phyloP scores from a whole-genome alignment of 192 early-diverging fungal genomes.

The Dispira parvispora region DNA sequence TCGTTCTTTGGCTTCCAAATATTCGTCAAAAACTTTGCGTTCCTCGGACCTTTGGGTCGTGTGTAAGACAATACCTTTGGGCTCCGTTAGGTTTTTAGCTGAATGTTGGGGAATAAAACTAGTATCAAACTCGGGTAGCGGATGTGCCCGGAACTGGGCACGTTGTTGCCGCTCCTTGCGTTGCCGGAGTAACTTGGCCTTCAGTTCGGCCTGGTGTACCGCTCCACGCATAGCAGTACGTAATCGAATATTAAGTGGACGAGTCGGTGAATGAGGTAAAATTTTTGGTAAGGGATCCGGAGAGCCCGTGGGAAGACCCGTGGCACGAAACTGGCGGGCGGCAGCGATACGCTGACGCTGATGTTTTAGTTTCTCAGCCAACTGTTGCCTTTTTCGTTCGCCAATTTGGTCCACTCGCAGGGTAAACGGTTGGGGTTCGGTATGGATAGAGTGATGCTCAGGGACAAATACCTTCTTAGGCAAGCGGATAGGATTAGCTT shows the following conservation, averaged over 20 bases:
- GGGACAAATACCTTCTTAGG: neutral
- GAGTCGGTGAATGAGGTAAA: neutral
- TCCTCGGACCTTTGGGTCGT: neutral
- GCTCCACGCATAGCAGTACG: neutral
- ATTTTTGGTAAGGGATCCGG: neutral
- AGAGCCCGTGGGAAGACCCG: neutral
- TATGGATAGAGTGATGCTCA: neutral
- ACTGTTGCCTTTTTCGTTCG: neutral
- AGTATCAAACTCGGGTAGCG: neutral
- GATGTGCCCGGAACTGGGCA: neutral
- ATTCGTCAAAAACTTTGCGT: neutral
- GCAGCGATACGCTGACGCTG: neutral
- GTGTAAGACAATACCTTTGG: neutral
- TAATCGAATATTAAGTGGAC: neutral
- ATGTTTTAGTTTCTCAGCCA: neutral
- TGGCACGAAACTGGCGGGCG: constrained; percentile 2
- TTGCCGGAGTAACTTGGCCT: neutral
- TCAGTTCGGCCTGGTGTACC: neutral
- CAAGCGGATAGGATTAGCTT: neutral
- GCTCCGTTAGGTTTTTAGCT: neutral
- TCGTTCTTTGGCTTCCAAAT: neutral
- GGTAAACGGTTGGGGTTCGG: constrained; percentile 5
- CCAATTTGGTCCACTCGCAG: constrained; percentile 6
- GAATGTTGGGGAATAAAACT: constrained; percentile 7
- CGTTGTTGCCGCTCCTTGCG: neutral